Evolutionary conservation across 345 rosid genomes (phyloP), one percentile per base, ranked within the genome.

Genomic region (Sapria himalayana): DNA sequence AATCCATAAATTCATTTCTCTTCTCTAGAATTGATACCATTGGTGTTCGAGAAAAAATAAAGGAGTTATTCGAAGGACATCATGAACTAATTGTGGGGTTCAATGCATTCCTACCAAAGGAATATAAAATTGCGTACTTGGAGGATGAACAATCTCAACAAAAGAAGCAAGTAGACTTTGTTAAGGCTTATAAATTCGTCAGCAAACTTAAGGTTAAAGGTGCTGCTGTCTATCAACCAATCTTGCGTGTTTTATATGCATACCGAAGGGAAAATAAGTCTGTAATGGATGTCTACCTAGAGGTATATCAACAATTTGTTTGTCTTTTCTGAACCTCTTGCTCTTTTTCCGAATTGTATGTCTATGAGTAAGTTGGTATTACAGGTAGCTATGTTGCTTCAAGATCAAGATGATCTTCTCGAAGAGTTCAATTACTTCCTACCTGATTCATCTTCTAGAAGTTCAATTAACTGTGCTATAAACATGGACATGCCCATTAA

Each of bases 331-430:
- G n/a, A n/a, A n/a, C n/a, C n/a, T n/a, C n/a, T n/a, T n/a, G n/a
- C n/a, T n/a, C n/a, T n/a, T n/a, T n/a, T n/a, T n/a, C n/a, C n/a
- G n/a, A n/a, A n/a, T n/a, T n/a, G n/a, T n/a, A n/a, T n/a, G n/a
- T n/a, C n/a, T n/a, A n/a, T n/a, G n/a, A n/a, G n/a, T n/a, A n/a
- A n/a, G n/a, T n/a, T n/a, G n/a, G n/a, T n/a, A n/a, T 56, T 57
- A 45, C 64, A 91, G 99, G 93, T 91, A 52, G 81, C 95, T 44
- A 18, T 63, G 21, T 92, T 91, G 53, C 84, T 91, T 45, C 66
- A 62, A 48, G 93, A 77, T 55, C 99, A 91, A 43, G 32, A 37
- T n/a, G 95, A 91, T 73, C 71, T 91, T 46, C 95, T 91, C 37
- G 40, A 31, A 39, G 99, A 84, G 65, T 91, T 91, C 52, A 71